phyloP scores from a whole-genome alignment of 1,284 basidiomycete species.

The Schizophyllum commune region DNA sequence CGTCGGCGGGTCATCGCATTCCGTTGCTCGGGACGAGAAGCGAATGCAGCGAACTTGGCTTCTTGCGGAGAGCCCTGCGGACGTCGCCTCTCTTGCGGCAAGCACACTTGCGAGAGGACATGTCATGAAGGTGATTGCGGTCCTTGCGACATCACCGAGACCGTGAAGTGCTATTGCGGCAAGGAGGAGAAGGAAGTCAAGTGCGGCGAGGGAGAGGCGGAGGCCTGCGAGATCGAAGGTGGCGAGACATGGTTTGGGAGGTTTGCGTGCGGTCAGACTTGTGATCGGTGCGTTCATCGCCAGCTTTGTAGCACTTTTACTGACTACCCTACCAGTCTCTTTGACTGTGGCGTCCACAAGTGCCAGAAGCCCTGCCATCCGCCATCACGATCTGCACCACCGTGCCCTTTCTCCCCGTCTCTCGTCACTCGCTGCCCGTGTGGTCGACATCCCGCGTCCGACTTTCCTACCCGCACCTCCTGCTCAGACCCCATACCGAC shows the following conservation, averaged over 20 bases:
- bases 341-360: conserved; percentile 69
- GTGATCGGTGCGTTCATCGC: conserved; percentile 45
- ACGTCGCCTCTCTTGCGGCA: conserved; percentile 54
- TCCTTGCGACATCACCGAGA: conserved; percentile 50
- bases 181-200: conserved; percentile 48
- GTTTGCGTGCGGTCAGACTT: conserved; percentile 58
- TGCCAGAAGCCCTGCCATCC: conserved; percentile 71
- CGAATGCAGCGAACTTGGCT: conserved; percentile 26
- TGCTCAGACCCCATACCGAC: conserved; percentile 78
- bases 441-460: conserved; percentile 27
- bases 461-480: conserved; percentile 39
- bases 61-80: conserved; percentile 67
- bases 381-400: conserved; percentile 47
- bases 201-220: conserved; percentile 54
- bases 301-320: background rate
- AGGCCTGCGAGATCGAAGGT: conserved; percentile 21
- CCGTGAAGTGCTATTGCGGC: conserved; percentile 72
- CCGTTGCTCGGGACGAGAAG: conserved; percentile 42
- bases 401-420: conserved; percentile 70
- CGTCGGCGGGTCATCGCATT: conserved; percentile 53
- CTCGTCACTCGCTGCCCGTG: conserved; percentile 75
- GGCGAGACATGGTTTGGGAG: conserved; percentile 57
- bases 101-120: conserved; percentile 50
- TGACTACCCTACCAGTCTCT: conserved; percentile 28
- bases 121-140: conserved; percentile 75